phyloP scores from a whole-genome alignment of 176 grass and related monocot species.

The Oryza meridionalis region DNA sequence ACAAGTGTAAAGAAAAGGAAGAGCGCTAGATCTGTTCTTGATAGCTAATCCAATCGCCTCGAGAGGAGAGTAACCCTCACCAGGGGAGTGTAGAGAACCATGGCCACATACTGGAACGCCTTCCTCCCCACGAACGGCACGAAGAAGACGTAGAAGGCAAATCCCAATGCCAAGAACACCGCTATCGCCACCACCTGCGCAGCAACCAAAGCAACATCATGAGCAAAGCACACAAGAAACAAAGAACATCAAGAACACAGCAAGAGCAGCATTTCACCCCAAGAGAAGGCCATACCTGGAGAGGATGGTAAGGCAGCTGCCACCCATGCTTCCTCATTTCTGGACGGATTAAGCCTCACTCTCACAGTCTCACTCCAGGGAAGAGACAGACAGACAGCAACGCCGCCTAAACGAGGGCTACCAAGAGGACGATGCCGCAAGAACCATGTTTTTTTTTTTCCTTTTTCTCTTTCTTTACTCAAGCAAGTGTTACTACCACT shows the following conservation, averaged over 20 bases:
- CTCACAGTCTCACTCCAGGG: not conserved
- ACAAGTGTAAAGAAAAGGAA: not conserved
- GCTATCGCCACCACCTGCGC: slow-evolving; percentile 94
- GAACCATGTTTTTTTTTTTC: not conserved
- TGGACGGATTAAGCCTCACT: not conserved
- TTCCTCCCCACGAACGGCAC: slow-evolving; percentile 84
- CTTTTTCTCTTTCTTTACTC: not conserved
- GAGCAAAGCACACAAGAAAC: not conserved
- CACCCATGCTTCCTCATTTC: slow-evolving; percentile 98
- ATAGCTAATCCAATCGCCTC: not conserved
- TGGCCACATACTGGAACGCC: slow-evolving; percentile 59
- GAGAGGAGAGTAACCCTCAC: slow-evolving; percentile 44
- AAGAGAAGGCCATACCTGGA: slow-evolving; percentile 54
- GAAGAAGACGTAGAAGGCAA: slow-evolving; percentile 98
- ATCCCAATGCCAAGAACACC: slow-evolving; percentile 87
- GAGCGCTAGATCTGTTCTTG: slow-evolving; percentile 29
- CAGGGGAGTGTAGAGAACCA: slow-evolving; percentile 88
- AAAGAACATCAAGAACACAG: slow-evolving; percentile 26
- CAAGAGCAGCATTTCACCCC: not conserved
- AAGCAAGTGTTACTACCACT: not conserved
- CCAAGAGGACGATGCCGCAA: slow-evolving; percentile 18
- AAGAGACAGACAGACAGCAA: not conserved
- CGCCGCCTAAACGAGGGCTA: slow-evolving; percentile 12
- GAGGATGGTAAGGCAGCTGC: slow-evolving; percentile 97
- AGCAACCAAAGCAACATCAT: slow-evolving; percentile 1